phyloP scores from a whole-genome alignment of 345 rosid species.

The Brassica rapa region DNA sequence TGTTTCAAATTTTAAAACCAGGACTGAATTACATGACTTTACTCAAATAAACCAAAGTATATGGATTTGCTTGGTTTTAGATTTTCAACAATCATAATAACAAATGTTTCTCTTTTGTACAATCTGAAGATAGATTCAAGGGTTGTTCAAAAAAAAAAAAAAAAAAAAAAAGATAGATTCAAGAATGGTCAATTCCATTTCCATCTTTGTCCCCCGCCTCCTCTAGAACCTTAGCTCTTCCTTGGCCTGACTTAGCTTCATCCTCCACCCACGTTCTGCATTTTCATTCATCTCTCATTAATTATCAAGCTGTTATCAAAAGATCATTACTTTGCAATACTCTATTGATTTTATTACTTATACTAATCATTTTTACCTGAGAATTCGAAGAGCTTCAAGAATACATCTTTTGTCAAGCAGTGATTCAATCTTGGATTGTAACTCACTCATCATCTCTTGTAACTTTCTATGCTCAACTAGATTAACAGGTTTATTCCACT shows the following conservation, averaged over 20 bases:
- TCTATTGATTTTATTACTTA: too few relatives aligned
- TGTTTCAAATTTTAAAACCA: conserved; percentile 15
- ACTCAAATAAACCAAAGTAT: conserved; percentile 2
- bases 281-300: conserved; percentile 8
- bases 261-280: conserved; percentile 91
- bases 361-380: too few relatives aligned
- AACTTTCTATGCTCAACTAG: too few relatives aligned
- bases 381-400: too few relatives aligned
- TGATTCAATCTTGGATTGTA: too few relatives aligned
- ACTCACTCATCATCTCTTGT: too few relatives aligned
- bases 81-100: neutral
- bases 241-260: conserved; percentile 87
- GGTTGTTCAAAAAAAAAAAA: conserved; percentile 21
- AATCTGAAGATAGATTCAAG: conserved; percentile 4
- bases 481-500: too few relatives aligned
- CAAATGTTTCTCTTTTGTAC: conserved; percentile 16
- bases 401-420: too few relatives aligned
- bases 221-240: conserved; percentile 54
- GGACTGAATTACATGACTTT: neutral
- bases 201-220: conserved; percentile 80
- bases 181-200: conserved; percentile 48
- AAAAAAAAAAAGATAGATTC: too few relatives aligned
- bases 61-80: conserved; percentile 5
- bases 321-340: neutral
- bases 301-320: neutral